Evolutionary conservation across 83 land plant species (phyloP).

Genomic region (Picea abies): DNA sequence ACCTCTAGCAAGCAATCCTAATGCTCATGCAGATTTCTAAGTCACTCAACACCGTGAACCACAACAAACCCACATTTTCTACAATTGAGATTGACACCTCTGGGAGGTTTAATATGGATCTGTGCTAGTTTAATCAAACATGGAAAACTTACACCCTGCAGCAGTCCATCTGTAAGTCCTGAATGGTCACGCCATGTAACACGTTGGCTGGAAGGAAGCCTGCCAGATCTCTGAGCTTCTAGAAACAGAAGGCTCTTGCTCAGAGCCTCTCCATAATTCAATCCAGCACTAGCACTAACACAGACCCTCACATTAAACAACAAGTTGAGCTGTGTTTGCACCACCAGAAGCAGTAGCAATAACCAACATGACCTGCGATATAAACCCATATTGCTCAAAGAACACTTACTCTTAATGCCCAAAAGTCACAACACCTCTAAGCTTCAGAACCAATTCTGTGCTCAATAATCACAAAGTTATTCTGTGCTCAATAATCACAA

Average conservation of each 20-base stretch:
- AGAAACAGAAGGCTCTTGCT: constrained; percentile 61
- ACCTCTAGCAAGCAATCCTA: not conserved
- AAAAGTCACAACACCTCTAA: too few relatives aligned
- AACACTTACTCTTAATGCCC: too few relatives aligned
- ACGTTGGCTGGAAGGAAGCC: constrained; percentile 62
- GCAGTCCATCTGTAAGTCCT: constrained; percentile 68
- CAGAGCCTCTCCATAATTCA: constrained; percentile 53
- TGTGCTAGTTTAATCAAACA: not conserved
- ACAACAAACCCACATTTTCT: not conserved
- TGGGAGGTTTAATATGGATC: not conserved
- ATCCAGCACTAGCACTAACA: not conserved
- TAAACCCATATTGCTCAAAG: too few relatives aligned
- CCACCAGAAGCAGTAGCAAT: too few relatives aligned
- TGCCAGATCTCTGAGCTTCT: constrained; percentile 69
- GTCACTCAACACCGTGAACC: not conserved
- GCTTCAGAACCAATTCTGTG: too few relatives aligned
- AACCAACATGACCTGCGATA: too few relatives aligned
- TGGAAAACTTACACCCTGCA: constrained; percentile 52
- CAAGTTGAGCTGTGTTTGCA: too few relatives aligned
- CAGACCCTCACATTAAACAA: too few relatives aligned
- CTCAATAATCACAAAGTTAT: too few relatives aligned
- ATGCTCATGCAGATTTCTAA: not conserved
- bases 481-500: too few relatives aligned
- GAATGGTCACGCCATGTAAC: constrained; percentile 69
- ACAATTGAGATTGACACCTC: not conserved